These are phyloP conservation scores for Patellifolia procumbens DNA, from an alignment of 179 eudicot species.

Conservation along the genomic window DNA sequence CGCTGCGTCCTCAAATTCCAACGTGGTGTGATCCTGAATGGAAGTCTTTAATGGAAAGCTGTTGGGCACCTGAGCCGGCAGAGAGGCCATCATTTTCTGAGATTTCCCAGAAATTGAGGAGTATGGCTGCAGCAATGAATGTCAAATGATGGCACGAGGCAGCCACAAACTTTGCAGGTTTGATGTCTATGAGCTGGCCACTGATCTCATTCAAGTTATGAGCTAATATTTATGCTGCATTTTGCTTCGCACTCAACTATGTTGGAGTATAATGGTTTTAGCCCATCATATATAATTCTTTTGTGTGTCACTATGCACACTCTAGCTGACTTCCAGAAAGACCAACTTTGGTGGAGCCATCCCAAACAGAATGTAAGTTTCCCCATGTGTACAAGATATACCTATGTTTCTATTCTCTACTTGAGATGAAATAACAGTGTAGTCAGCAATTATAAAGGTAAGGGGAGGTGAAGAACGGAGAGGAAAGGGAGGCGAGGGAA, in stretches of 20 bases:
- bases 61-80: slow-evolving; percentile 85
- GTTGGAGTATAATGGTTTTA: slow-evolving; percentile 17
- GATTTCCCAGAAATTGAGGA: slow-evolving; percentile 83
- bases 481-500: background rate
- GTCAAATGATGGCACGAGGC: slow-evolving; percentile 49
- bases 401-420: background rate
- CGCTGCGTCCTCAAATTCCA: slow-evolving; percentile 84
- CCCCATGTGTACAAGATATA: background rate
- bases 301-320: slow-evolving; percentile 19
- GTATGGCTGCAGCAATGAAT: slow-evolving; percentile 93
- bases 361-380: slow-evolving; percentile 27
- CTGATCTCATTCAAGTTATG: slow-evolving; percentile 12
- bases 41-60: slow-evolving; percentile 90
- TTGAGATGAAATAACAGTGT: background rate
- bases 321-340: slow-evolving; percentile 26
- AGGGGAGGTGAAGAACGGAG: background rate
- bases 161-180: slow-evolving; percentile 14
- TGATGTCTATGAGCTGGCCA: slow-evolving; percentile 11
- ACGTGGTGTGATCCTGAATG: slow-evolving; percentile 99
- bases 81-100: slow-evolving; percentile 85
- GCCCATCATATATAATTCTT: slow-evolving; percentile 30
- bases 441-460: background rate
- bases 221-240: slow-evolving; percentile 15
- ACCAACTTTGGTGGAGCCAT: slow-evolving; percentile 18
- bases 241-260: slow-evolving; percentile 19